Percentiles rank a stretch among this genome's conserved stretches.
These are phyloP conservation scores for Schwanniomyces sp. DNA, from an alignment of 805 yeast species.

Conservation along the genomic window DNA sequence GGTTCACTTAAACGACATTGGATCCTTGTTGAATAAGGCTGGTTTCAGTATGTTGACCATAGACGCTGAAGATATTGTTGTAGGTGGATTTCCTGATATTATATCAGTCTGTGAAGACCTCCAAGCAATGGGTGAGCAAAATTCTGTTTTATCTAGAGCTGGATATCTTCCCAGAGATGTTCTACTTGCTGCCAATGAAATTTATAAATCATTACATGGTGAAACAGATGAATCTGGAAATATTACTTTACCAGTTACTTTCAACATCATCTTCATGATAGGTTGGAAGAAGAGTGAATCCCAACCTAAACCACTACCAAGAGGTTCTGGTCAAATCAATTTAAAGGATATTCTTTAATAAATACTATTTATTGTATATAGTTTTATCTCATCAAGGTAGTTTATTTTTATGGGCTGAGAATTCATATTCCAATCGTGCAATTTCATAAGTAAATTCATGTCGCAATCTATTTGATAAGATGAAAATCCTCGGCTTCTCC, in stretches of 20 bases:
- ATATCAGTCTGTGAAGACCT: slow-evolving; percentile 67
- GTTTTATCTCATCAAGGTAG: too few species aligned
- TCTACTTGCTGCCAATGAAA: slow-evolving; percentile 72
- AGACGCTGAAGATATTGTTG: slow-evolving; percentile 80
- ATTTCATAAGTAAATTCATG: not conserved
- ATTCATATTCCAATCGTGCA: too few species aligned
- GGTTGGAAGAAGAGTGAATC: slow-evolving; percentile 79
- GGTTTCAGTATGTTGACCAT: slow-evolving; percentile 79
- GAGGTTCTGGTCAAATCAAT: slow-evolving; percentile 71
- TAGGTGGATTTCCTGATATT: slow-evolving; percentile 71
- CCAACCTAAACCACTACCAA: slow-evolving; percentile 70
- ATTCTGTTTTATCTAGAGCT: slow-evolving; percentile 57
- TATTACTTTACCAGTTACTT: slow-evolving; percentile 72
- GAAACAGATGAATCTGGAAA: slow-evolving; percentile 48
- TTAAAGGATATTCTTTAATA: slow-evolving; percentile 58
- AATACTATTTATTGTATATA: not conserved
- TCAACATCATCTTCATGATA: slow-evolving; percentile 75
- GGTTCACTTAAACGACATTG: slow-evolving; percentile 76
- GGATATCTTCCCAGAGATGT: slow-evolving; percentile 52
- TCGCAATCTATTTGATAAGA: not conserved
- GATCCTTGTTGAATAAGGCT: slow-evolving; percentile 67
- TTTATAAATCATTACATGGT: slow-evolving; percentile 71
- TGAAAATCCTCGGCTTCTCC: not conserved
- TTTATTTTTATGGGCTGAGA: too few species aligned
- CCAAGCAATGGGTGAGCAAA: slow-evolving; percentile 83